These are phyloP conservation scores for Trematosphaeria pertusa DNA, from an alignment of 2,329 filamentous ascomycete species.

Conservation along the genomic window DNA sequence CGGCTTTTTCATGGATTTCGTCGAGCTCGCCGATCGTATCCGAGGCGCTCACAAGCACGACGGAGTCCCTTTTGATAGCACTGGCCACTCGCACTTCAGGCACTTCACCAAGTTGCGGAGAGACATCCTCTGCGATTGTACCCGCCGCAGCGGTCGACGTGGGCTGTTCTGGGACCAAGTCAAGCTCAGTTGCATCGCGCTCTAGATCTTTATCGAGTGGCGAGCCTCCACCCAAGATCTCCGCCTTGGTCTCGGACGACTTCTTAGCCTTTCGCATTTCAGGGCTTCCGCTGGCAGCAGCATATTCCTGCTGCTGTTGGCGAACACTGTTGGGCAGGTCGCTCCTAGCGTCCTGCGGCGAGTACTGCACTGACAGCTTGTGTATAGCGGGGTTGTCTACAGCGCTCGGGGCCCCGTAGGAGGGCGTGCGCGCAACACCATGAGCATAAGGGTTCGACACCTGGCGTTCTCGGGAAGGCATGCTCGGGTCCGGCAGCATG, in stretches of 20 bases:
- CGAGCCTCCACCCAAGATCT: not conserved
- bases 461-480: not conserved
- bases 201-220: not conserved
- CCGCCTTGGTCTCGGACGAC: constrained; percentile 15
- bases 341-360: constrained; percentile 47
- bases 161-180: too few relatives aligned
- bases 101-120: too few relatives aligned
- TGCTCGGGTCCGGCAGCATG: not conserved
- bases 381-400: not conserved
- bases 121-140: too few relatives aligned
- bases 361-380: constrained; percentile 25
- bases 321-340: constrained; percentile 25
- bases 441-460: not conserved
- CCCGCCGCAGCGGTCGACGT: too few relatives aligned
- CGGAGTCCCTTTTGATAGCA: too few relatives aligned
- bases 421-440: not conserved
- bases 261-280: constrained; percentile 26
- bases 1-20: too few relatives aligned
- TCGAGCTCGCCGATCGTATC: too few relatives aligned
- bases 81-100: too few relatives aligned
- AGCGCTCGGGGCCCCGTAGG: not conserved
- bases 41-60: too few relatives aligned
- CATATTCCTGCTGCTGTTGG: constrained; percentile 3
- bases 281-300: constrained; percentile 17
- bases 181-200: too few relatives aligned